A percentile compares a stretch with the other conserved stretches of the same genome.
These are phyloP conservation scores for Ocimum tenuiflorum DNA, from an alignment of 257 asterid species.

Conservation along the genomic window DNA sequence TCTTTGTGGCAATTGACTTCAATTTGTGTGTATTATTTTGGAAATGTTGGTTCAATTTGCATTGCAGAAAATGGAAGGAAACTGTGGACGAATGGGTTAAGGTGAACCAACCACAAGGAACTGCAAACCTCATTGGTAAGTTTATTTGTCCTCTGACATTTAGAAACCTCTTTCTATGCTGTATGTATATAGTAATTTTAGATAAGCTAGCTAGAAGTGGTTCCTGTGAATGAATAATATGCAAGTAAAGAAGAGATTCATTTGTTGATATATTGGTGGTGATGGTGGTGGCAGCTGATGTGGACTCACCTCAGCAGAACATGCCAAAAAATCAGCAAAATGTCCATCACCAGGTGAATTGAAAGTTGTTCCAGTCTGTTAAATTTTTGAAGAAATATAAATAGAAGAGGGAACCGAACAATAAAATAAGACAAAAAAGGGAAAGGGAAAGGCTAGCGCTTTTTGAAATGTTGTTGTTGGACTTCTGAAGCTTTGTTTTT, in stretches of 20 bases:
- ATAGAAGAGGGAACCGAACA: background rate
- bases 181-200: background rate
- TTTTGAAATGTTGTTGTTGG: constrained; percentile 11
- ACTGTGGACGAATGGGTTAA: constrained; percentile 93
- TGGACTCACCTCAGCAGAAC: constrained; percentile 91
- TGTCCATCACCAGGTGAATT: constrained; percentile 82
- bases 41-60: constrained; percentile 12
- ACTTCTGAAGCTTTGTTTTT: constrained; percentile 22
- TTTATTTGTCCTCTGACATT: background rate
- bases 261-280: constrained; percentile 33
- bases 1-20: background rate
- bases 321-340: constrained; percentile 50
- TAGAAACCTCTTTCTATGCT: background rate
- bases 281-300: constrained; percentile 74
- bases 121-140: constrained; percentile 61
- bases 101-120: constrained; percentile 53
- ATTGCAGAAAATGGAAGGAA: constrained; percentile 82
- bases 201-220: constrained; percentile 7
- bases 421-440: background rate
- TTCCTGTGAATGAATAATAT: constrained; percentile 18
- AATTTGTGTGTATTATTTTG: background rate
- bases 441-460: background rate
- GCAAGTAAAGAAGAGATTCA: constrained; percentile 18
- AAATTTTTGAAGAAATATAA: constrained; percentile 10
- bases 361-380: constrained; percentile 21